Base-by-base conservation (phyloP, 2,329 filamentous ascomycete genomes). In the Cryphonectria carpinicola region DNA sequence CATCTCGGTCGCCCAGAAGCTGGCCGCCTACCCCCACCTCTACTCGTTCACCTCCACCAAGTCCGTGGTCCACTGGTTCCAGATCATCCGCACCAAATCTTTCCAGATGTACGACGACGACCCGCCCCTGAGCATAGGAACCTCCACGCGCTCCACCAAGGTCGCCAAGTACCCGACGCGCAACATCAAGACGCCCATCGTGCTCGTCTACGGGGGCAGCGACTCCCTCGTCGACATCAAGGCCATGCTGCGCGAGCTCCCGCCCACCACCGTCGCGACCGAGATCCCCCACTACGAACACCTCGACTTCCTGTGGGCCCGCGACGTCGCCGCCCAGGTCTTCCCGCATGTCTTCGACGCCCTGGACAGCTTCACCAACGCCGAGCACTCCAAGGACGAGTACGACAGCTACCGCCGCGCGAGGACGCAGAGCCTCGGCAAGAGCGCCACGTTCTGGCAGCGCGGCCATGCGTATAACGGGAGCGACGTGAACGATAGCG, bases 21-120 rank as follows among this genome's bases (percentile, higher is more conserved):
- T 99, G 25, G 96, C 96, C 2, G 94, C 94, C 1, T 99, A 99
- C 79, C 92, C 95, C 13, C 96, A 99, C 82, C 84, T 99, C 0
- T 99, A 97, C 83, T 98, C 95, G 0, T 98, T 95, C 80, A 98
- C 95, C 0, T 97, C 93, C 79, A 97, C 94, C 70, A 99, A 99
- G 82, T 95, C 92, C 28, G 94, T 99, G 11, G 96, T 99, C 0
- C 96, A 99, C 79, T 99, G 96, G 96, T 99, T 99, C 80, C 96
- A 99, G 79, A 98, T 99, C 78, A 99, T 99, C 76, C 92, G 96
- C 74, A 98, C 95, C 77, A 93, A 94, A 76, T 94, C 90, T 37
- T 98, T 99, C 80, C 96, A 99, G 81, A 98, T 99, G 93, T 98
- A 95, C 80, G 96, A 99, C 78, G 96, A 99, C 78, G 95, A 98